Evolutionary conservation across 495 filamentous ascomycete species (phyloP).

Genomic region (Emericellopsis terricola): DNA sequence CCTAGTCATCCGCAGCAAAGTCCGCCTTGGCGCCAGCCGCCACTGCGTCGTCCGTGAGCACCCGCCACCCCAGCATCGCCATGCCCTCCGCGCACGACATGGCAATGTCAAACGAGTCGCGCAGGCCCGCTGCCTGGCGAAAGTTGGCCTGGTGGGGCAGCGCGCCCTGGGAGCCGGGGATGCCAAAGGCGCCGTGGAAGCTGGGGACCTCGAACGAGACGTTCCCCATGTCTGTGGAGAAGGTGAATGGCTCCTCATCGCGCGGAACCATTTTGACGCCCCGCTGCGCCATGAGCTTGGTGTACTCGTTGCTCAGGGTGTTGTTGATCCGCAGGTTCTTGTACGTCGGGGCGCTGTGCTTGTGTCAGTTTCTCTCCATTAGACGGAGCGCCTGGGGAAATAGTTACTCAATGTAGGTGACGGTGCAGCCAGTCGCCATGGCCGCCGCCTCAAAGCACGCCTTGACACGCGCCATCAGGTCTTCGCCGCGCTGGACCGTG

Average conservation of each 20-base stretch:
- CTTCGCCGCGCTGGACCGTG: constrained; percentile 21
- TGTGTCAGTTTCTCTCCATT: constrained; percentile 14
- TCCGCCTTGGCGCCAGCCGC: constrained; percentile 8
- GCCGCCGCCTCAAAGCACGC: constrained; percentile 40
- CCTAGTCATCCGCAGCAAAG: constrained; percentile 14
- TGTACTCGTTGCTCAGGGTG: constrained; percentile 30
- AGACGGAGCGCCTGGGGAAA: not conserved
- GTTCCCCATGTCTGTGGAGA: constrained; percentile 32
- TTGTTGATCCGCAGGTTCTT: constrained; percentile 32
- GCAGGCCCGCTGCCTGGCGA: constrained; percentile 29
- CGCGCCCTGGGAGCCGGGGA: constrained; percentile 22
- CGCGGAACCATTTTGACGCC: constrained; percentile 17
- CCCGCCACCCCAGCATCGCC: constrained; percentile 31
- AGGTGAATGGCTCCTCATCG: constrained; percentile 16
- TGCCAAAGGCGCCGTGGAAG: constrained; percentile 38
- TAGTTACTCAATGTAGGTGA: constrained; percentile 13
- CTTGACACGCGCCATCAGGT: constrained; percentile 28
- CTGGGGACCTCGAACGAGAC: constrained; percentile 37
- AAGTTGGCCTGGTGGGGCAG: constrained; percentile 39
- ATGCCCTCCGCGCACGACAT: constrained; percentile 36
- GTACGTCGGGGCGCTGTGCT: constrained; percentile 16
- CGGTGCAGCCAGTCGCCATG: constrained; percentile 32
- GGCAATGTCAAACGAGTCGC: constrained; percentile 25
- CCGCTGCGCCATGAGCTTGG: constrained; percentile 28
- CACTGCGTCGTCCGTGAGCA: constrained; percentile 28